These are phyloP conservation scores for Trichoderma hamatum DNA, from an alignment of 2,329 filamentous ascomycete species.

Conservation along the genomic window DNA sequence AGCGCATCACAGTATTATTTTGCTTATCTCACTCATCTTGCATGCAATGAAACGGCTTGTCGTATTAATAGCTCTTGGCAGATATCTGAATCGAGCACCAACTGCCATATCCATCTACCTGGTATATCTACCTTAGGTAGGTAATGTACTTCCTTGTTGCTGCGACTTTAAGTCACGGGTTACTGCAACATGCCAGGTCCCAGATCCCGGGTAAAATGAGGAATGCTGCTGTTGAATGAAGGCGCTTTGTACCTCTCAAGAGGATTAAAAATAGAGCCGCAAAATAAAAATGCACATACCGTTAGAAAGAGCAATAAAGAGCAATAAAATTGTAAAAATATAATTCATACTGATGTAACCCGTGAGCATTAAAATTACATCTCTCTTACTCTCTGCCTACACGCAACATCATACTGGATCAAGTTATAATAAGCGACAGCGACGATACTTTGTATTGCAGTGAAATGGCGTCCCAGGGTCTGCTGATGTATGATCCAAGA, in stretches of 20 bases:
- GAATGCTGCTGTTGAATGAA: background rate
- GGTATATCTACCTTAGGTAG: too few relatives aligned
- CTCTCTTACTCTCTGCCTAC: too few relatives aligned
- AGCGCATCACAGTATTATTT: background rate
- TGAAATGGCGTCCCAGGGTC: background rate
- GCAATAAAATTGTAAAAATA: background rate
- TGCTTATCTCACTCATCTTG: background rate
- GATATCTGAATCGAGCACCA: background rate
- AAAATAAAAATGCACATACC: too few relatives aligned
- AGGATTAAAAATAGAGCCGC: too few relatives aligned
- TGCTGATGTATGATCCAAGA: background rate
- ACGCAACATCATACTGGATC: too few relatives aligned
- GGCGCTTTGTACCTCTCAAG: too few relatives aligned
- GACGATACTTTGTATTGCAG: background rate
- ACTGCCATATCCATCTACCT: background rate
- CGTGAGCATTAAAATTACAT: too few relatives aligned
- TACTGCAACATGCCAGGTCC: background rate
- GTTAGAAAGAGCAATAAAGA: too few relatives aligned
- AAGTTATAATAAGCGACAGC: background rate
- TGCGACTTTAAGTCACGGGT: background rate
- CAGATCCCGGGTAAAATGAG: background rate
- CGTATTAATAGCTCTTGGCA: background rate
- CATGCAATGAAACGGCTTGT: background rate
- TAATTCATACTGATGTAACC: background rate
- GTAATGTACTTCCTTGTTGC: background rate